Percentiles rank a stretch among this genome's conserved stretches.
phyloP scores from a whole-genome alignment of 1,139 yeast species.

The Scheffersomyces parashehatae region DNA sequence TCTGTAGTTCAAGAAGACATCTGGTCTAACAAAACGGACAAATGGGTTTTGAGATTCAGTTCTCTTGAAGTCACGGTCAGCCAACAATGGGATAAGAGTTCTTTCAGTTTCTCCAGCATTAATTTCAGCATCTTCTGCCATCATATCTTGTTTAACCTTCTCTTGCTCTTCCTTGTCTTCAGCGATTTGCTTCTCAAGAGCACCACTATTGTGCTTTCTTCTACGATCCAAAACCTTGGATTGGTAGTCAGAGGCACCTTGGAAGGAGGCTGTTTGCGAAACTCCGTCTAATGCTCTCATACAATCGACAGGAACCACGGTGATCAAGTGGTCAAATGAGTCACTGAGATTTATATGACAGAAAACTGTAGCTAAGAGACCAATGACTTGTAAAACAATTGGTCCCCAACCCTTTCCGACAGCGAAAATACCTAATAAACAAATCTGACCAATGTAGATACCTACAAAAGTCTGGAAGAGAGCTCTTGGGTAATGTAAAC shows the following conservation, averaged over 20 bases:
- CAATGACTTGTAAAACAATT: conserved; percentile 69
- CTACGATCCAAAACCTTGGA: conserved; percentile 27
- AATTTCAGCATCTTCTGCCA: conserved; percentile 11
- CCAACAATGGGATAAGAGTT: conserved; percentile 45
- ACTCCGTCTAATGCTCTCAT: conserved; percentile 73
- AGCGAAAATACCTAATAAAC: conserved; percentile 80
- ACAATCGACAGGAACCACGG: conserved; percentile 62
- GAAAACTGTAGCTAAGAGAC: conserved; percentile 62
- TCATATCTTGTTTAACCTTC: conserved; percentile 22
- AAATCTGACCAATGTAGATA: conserved; percentile 80
- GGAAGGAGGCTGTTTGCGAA: conserved; percentile 52
- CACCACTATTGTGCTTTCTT: conserved; percentile 12
- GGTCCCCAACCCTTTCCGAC: conserved; percentile 98
- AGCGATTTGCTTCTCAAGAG: conserved; percentile 13
- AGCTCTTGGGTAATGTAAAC: conserved; percentile 85
- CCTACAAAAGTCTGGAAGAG: conserved; percentile 87
- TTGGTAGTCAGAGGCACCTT: conserved; percentile 38
- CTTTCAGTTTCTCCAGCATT: conserved; percentile 10
- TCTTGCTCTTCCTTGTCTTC: conserved; percentile 20
- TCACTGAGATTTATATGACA: conserved; percentile 59
- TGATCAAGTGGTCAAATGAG: conserved; percentile 66
- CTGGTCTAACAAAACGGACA: conserved; percentile 63
- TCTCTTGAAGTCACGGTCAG: conserved; percentile 50
- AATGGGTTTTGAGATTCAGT: conserved; percentile 30
- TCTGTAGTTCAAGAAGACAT: conserved; percentile 57